Evolutionary conservation across 1,139 yeast species (phyloP), one percentile per base, ranked within the genome.

Genomic region (Kluyveromyces sp.): DNA sequence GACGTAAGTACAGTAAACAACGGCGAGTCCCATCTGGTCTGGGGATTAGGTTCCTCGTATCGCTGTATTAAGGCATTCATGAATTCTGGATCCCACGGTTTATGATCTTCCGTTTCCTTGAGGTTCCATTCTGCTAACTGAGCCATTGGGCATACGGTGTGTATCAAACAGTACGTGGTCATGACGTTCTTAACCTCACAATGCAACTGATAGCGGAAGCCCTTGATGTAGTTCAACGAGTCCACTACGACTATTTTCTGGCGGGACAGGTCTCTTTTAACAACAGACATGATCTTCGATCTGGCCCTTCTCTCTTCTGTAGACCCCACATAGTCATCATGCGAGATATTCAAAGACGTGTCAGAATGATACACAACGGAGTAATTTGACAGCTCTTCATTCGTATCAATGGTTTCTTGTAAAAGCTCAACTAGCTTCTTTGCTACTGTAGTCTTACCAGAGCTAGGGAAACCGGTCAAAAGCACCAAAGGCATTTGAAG

Each of bases 21-120:
- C 2, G 99, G 99, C 3, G 95, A 79, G 60, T 92, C 99, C 98
- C 98, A 92, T 48, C 96, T 70, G 32, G 83, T 77, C 58, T 77
- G 76, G 17, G 80, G 80, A 56, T 86, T 84, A 1, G 99, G 99
- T 61, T 92, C 98, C 63, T 92, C 98, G 58, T 82, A 94, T 50
- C 98, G 66, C 78, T 88, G 84, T 3, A 79, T 74, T 49, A 92
- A 66, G 43, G 83, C 92, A 18, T 73, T 73, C 39, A 89, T 69
- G 40, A 87, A 64, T 33, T 75, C 82, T 1, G 70, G 72, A 31
- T 78, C 82, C 97, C 97, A 89, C 37, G 68, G 65, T 28, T 65
- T 63, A 12, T 48, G 47, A n/a, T 35, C 28, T 18, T 43, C 45
- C 2, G 47, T 58, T 33, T 40, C 51, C 46, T 45, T 45, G 42